These are phyloP conservation scores for Cafeteria roenbergensis DNA, from an alignment of 108 stramenopile species.

Conservation along the genomic window DNA sequence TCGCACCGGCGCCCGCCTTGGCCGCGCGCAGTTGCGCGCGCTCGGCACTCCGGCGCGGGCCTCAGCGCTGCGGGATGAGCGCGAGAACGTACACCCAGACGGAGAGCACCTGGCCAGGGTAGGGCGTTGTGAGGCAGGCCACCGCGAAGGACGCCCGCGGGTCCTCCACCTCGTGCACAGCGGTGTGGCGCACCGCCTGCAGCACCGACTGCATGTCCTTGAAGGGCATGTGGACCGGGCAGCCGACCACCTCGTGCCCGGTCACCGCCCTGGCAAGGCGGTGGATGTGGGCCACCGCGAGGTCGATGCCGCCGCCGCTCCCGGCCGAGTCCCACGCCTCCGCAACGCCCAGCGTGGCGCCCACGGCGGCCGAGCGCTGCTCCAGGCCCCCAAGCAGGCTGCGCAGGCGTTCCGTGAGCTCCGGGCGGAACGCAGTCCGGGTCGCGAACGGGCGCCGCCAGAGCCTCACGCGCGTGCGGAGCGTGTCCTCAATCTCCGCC, in stretches of 20 bases:
- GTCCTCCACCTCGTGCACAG: conserved; percentile 29
- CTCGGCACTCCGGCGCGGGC: too few relatives aligned
- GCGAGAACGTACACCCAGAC: conserved; percentile 37
- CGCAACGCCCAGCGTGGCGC: neutral
- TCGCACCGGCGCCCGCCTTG: too few relatives aligned
- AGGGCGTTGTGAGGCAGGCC: conserved; percentile 27
- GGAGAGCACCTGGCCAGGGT: conserved; percentile 31
- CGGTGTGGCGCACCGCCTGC: conserved; percentile 23
- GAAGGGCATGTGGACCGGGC: conserved; percentile 37
- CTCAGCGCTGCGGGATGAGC: too few relatives aligned
- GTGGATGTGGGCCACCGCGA: conserved; percentile 1
- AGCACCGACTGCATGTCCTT: conserved; percentile 31
- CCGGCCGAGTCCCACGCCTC: neutral
- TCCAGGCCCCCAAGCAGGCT: conserved; percentile 11
- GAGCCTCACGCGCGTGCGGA: neutral
- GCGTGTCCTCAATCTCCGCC: conserved; percentile 3
- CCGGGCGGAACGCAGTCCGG: neutral
- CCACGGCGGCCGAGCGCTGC: neutral
- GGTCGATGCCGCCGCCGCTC: neutral
- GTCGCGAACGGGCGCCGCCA: conserved; percentile 5
- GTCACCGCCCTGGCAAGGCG: neutral
- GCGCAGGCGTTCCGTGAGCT: neutral
- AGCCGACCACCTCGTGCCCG: conserved; percentile 17
- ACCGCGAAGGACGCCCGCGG: conserved; percentile 40
- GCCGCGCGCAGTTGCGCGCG: too few relatives aligned